A percentile compares a stretch with the other conserved stretches of the same genome.
phyloP scores from a whole-genome alignment of 805 yeast species.

The Candida maris region DNA sequence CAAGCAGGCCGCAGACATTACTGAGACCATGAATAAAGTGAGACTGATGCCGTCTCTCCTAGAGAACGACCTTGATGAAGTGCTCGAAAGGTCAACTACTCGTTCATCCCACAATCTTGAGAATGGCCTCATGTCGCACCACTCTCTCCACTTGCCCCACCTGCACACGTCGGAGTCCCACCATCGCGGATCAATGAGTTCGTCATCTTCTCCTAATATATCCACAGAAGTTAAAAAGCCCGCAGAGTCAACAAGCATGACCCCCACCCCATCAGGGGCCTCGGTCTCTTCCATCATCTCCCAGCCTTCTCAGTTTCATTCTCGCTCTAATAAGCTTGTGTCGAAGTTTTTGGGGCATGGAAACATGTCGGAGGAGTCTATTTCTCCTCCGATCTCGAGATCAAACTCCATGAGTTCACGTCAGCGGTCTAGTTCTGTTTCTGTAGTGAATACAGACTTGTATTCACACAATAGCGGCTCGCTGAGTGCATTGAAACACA shows the following conservation, averaged over 20 bases:
- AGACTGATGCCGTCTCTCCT: constrained; percentile 31
- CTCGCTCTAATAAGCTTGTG: constrained; percentile 22
- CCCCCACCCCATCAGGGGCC: constrained; percentile 9
- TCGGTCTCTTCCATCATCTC: constrained; percentile 11
- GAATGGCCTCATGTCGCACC: background rate
- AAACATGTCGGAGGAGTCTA: constrained; percentile 19
- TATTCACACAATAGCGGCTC: constrained; percentile 11
- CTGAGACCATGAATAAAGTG: constrained; percentile 24
- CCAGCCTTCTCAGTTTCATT: constrained; percentile 9
- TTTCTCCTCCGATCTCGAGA: constrained; percentile 21
- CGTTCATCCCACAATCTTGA: constrained; percentile 2
- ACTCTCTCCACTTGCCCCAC: constrained; percentile 4
- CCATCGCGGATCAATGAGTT: constrained; percentile 1
- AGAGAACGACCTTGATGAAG: constrained; percentile 33
- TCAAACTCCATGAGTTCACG: constrained; percentile 17
- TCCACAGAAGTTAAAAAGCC: background rate
- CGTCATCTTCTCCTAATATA: constrained; percentile 4
- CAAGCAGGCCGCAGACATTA: constrained; percentile 18
- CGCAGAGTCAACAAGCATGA: constrained; percentile 2
- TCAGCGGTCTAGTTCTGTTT: constrained; percentile 21
- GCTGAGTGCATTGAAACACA: constrained; percentile 21
- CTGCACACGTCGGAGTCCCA: background rate
- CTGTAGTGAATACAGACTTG: constrained; percentile 17
- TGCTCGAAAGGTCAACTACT: constrained; percentile 21
- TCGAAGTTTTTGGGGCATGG: constrained; percentile 19